These are phyloP conservation scores for Cyanidiococcus yangmingshanensis DNA, from an alignment of 23 red algal species.

Conservation along the genomic window DNA sequence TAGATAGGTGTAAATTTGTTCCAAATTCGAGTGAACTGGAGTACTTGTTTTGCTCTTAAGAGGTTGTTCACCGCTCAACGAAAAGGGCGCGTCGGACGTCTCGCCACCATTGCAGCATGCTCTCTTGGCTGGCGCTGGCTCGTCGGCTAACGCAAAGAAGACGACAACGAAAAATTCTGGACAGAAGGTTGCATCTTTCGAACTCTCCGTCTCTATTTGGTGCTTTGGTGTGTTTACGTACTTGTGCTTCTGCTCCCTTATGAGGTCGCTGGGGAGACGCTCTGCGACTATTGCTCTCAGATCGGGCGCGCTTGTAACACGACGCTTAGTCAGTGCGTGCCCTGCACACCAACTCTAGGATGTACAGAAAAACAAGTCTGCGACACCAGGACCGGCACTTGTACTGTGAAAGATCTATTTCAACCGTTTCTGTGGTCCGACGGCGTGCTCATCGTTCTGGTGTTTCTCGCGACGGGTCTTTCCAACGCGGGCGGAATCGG, in stretches of 20 bases:
- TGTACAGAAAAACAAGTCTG: slow-evolving; percentile 10
- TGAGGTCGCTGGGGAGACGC: background rate
- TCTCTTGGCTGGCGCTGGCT: too few relatives aligned
- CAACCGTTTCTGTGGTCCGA: slow-evolving; percentile 1
- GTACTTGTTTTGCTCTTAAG: too few relatives aligned
- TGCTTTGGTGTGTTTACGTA: too few relatives aligned
- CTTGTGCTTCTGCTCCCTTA: background rate
- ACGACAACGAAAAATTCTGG: too few relatives aligned
- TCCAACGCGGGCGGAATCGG: slow-evolving; percentile 8
- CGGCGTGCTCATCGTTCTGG: slow-evolving; percentile 15
- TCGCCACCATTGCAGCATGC: too few relatives aligned
- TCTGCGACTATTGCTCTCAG: background rate
- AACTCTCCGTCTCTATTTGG: too few relatives aligned
- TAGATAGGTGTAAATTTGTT: too few relatives aligned
- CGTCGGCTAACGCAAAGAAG: too few relatives aligned
- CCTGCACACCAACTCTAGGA: background rate
- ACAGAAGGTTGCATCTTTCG: too few relatives aligned
- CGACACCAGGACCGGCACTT: background rate
- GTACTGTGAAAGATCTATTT: slow-evolving; percentile 3
- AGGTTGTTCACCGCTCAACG: too few relatives aligned
- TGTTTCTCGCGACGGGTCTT: background rate
- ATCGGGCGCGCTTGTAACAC: slow-evolving; percentile 12
- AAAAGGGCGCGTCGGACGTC: too few relatives aligned
- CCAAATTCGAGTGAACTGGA: too few relatives aligned
- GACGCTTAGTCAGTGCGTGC: background rate